Conservation (phyloP, 2,329 filamentous ascomycete genomes). For the Penicillium sp. region DNA sequence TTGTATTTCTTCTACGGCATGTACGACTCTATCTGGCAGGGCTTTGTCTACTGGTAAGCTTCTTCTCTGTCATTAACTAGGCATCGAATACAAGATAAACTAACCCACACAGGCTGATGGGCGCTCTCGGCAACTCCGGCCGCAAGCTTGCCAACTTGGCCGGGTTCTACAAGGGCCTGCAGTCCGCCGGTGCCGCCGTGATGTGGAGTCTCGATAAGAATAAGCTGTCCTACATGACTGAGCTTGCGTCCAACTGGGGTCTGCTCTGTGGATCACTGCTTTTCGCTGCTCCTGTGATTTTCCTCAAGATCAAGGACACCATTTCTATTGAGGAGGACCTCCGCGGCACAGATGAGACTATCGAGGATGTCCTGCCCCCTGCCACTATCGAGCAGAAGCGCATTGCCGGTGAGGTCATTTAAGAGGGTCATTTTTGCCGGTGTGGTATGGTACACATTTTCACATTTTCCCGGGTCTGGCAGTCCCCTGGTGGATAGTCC, state of each 20-base stretch:
- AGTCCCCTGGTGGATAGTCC: not conserved
- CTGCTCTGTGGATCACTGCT: conserved; percentile 63
- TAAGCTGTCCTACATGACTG: conserved; percentile 58
- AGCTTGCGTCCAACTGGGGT: conserved; percentile 70
- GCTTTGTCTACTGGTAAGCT: conserved; percentile 72
- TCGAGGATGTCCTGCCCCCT: conserved; percentile 57
- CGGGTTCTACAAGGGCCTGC: conserved; percentile 81
- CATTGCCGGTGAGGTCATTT: conserved; percentile 7
- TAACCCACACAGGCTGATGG: conserved; percentile 64
- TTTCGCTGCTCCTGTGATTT: conserved; percentile 69
- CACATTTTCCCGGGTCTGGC: not conserved
- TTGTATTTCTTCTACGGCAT: conserved; percentile 85
- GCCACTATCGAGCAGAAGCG: conserved; percentile 10
- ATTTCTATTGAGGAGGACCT: conserved; percentile 72
- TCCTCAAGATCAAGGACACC: conserved; percentile 69
- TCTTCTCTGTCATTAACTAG: not conserved
- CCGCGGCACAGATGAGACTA: conserved; percentile 72
- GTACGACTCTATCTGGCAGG: conserved; percentile 85
- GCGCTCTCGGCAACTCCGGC: conserved; percentile 81
- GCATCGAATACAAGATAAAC: not conserved
- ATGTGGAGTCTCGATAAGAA: conserved; percentile 56
- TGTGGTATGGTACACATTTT: too few species aligned
- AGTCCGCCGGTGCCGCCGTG: conserved; percentile 70
- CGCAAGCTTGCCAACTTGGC: conserved; percentile 86
- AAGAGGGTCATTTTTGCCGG: not conserved